These are phyloP conservation scores for Starmerella cellae DNA, from an alignment of 805 yeast species.

Conservation along the genomic window DNA sequence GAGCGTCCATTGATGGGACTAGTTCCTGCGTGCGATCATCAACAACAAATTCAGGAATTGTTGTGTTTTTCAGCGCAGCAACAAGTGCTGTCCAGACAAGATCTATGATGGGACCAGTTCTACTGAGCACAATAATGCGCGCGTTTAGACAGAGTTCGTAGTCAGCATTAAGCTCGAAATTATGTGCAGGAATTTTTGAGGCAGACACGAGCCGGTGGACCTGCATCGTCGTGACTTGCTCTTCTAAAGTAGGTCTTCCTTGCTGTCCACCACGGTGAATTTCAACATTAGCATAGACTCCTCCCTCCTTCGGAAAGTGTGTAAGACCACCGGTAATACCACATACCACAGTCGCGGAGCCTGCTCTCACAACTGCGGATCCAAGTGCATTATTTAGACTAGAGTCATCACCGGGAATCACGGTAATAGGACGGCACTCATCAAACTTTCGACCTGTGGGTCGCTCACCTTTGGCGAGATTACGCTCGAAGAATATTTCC, in stretches of 20 bases:
- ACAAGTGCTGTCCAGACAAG: slow-evolving; percentile 57
- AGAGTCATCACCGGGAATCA: slow-evolving; percentile 18
- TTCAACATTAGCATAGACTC: slow-evolving; percentile 62
- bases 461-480: slow-evolving; percentile 58
- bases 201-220: slow-evolving; percentile 48
- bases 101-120: slow-evolving; percentile 73
- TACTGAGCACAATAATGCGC: slow-evolving; percentile 59
- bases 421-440: slow-evolving; percentile 52
- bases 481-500: slow-evolving; percentile 67
- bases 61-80: slow-evolving; percentile 44
- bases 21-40: slow-evolving; percentile 39
- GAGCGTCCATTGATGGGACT: slow-evolving; percentile 24
- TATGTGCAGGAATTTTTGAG: slow-evolving; percentile 36
- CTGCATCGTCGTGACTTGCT: slow-evolving; percentile 57
- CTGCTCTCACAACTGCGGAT: slow-evolving; percentile 54
- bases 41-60: slow-evolving; percentile 54
- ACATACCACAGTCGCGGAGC: slow-evolving; percentile 61
- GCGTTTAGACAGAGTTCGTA: slow-evolving; percentile 52
- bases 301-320: slow-evolving; percentile 38
- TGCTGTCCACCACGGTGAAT: slow-evolving; percentile 51
- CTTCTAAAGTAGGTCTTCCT: slow-evolving; percentile 80
- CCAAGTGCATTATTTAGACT: slow-evolving; percentile 36
- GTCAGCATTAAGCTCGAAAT: slow-evolving; percentile 26
- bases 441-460: slow-evolving; percentile 56
- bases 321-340: slow-evolving; percentile 48